Base-by-base conservation (phyloP, 768 basidiomycete species). In the Tricholoma sp. region DNA sequence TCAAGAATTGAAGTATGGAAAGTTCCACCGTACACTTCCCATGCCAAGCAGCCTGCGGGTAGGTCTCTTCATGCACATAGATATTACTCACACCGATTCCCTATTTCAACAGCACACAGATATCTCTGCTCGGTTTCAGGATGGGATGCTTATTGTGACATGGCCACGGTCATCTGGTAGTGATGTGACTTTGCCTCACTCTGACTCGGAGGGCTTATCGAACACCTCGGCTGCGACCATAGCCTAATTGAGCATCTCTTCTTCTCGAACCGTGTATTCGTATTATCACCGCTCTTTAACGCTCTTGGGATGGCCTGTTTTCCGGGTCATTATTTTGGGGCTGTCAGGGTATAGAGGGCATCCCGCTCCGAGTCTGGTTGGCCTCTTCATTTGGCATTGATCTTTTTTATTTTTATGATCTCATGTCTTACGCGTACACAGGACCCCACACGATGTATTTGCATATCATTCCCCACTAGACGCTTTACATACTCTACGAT, bases 1-100 rank as follows among this genome's bases (percentile, higher is more conserved):
- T 8, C 70, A 74, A 12, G 79, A 81, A 49, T 61, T 81, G 16
- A 71, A 78, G 9, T 79, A 74, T 54, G 79, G 79, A 5, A 58
- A 61, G n/a, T 81, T 81, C 59, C 66, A 67, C 8, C 72, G 78
- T 10, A 63, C 66, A 5, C 61, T 81, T 9, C 67, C 61, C 19
- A 57, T 81, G 14, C 76, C 77, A 8, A 53, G 62, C 2, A 75
- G 74, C 18, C 69, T 71, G 16, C 72, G 74, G 68, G 79, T 76
- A 57, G 64, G 69, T 62, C 24, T 56, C 27, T 46, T 57, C 47
- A 43, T 12, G 59, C 56, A 54, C 47, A 50, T 50, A 32, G 52
- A 6, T 27, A 22, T 58, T 31, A 54, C 12, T 57, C 31, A 67
- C 55, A 57, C 24, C 43, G 59, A 39, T 55, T 57, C 43, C 59